Evolutionary conservation across 108 stramenopile species (phyloP).

Genomic region (Nitzschia inconspicua): DNA sequence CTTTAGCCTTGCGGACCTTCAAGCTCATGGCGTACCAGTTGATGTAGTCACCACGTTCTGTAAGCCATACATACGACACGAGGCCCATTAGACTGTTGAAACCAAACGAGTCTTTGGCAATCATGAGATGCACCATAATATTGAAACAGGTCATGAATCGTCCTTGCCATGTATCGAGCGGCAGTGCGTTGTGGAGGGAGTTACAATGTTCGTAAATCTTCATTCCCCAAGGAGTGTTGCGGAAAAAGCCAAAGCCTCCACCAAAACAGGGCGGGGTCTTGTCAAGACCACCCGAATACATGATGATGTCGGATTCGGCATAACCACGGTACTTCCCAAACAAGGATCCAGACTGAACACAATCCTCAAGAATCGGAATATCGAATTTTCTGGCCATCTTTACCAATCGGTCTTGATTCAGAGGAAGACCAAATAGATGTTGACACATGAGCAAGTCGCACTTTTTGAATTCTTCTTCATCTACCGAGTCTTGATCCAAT

Average conservation of each 20-base stretch:
- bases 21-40: slow-evolving; percentile 14
- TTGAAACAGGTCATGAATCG: slow-evolving; percentile 11
- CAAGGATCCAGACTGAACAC: slow-evolving; percentile 18
- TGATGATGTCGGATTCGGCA: slow-evolving; percentile 11
- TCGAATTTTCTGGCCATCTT: slow-evolving; percentile 11
- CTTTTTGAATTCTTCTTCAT: slow-evolving; percentile 9
- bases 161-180: slow-evolving; percentile 14
- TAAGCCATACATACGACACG: slow-evolving; percentile 17
- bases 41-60: slow-evolving; percentile 18
- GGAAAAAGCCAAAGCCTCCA: slow-evolving; percentile 15
- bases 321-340: slow-evolving; percentile 22
- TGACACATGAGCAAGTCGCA: slow-evolving; percentile 23
- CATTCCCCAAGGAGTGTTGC: slow-evolving; percentile 5
- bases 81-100: slow-evolving; percentile 16
- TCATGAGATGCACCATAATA: slow-evolving; percentile 12
- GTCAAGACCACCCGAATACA: slow-evolving; percentile 28
- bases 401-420: slow-evolving; percentile 6
- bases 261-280: slow-evolving; percentile 21
- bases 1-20: slow-evolving; percentile 17
- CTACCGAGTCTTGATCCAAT: slow-evolving; percentile 17
- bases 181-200: slow-evolving; percentile 3
- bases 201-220: slow-evolving; percentile 6
- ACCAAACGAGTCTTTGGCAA: slow-evolving; percentile 16
- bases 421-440: slow-evolving; percentile 21
- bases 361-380: slow-evolving; percentile 21